phyloP scores from a whole-genome alignment of 495 filamentous ascomycete genomes.

The Lophiostoma macrostomum region DNA sequence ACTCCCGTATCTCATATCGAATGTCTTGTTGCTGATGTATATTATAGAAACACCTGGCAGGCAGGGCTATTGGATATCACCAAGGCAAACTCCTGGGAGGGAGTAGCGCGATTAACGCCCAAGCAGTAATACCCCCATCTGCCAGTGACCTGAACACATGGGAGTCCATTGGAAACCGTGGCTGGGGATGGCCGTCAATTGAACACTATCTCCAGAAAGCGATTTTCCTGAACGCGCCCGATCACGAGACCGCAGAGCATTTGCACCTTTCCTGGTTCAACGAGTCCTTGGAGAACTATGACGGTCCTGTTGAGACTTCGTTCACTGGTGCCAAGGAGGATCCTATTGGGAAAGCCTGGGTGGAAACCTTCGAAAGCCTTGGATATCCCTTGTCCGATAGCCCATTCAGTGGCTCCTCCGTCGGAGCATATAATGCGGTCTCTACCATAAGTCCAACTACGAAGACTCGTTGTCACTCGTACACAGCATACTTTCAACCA shows the following conservation, averaged over 20 bases:
- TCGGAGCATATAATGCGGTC: conserved; percentile 5
- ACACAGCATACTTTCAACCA: conserved; percentile 7
- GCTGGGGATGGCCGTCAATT: conserved; percentile 28
- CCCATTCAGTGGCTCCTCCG: conserved; percentile 13
- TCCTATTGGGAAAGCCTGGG: conserved; percentile 10
- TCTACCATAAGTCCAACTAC: conserved; percentile 3
- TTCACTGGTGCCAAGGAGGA: not conserved
- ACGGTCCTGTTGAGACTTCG: conserved; percentile 5
- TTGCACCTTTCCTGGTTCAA: not conserved
- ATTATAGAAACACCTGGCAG: not conserved
- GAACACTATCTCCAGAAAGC: conserved; percentile 30
- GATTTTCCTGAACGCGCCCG: not conserved
- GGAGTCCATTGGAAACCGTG: conserved; percentile 27
- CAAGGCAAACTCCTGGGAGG: conserved; percentile 14
- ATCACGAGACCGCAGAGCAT: conserved; percentile 7
- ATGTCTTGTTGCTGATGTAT: not conserved
- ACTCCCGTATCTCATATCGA: not conserved
- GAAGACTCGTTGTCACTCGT: conserved; percentile 6
- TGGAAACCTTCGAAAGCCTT: conserved; percentile 14
- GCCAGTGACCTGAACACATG: conserved; percentile 20
- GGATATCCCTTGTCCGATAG: conserved; percentile 7
- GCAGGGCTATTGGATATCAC: not conserved
- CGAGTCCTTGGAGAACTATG: no score
- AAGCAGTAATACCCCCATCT: not conserved
- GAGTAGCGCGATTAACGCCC: conserved; percentile 4